Percentiles rank a stretch among this genome's conserved stretches.
Evolutionary conservation across 2,329 filamentous ascomycete species (phyloP).

Genomic region (Periconia digitata): DNA sequence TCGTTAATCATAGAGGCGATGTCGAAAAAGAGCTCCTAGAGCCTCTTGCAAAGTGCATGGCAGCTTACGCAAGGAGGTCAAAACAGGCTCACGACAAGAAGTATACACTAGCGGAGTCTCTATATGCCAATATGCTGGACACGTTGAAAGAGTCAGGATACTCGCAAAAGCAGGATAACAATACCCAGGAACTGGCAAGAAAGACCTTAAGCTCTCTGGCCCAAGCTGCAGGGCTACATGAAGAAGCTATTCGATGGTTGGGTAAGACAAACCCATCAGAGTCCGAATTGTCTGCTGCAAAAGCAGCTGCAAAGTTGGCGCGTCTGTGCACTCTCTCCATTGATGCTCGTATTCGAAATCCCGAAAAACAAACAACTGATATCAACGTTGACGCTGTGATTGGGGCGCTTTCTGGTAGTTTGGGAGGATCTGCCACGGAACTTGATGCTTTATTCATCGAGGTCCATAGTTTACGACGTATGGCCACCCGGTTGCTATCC

Average conservation of each 20-base stretch:
- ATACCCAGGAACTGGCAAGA: constrained; percentile 6
- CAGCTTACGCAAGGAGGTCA: constrained; percentile 61
- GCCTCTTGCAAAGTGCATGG: constrained; percentile 65
- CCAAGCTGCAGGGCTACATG: constrained; percentile 33
- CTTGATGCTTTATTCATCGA: constrained; percentile 41
- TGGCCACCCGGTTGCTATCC: constrained; percentile 28
- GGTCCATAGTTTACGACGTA: constrained; percentile 34
- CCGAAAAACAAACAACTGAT: constrained; percentile 16
- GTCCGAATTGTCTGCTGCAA: constrained; percentile 22
- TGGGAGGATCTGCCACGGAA: constrained; percentile 35
- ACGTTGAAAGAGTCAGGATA: not conserved
- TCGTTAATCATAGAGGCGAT: constrained; percentile 62
- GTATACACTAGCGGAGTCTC: constrained; percentile 43
- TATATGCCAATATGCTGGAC: constrained; percentile 25
- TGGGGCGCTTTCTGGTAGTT: constrained; percentile 27
- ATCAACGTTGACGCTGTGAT: constrained; percentile 23
- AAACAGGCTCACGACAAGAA: constrained; percentile 36
- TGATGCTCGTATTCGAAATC: constrained; percentile 26
- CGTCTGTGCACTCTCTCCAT: constrained; percentile 35
- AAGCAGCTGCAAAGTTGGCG: constrained; percentile 24
- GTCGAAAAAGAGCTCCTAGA: constrained; percentile 65
- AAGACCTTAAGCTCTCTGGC: constrained; percentile 36
- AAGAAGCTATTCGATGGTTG: constrained; percentile 39
- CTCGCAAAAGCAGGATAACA: not conserved
- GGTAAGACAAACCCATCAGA: constrained; percentile 15